Conservation (phyloP, 495 filamentous ascomycete species). For the Penicillium waksmanii region DNA sequence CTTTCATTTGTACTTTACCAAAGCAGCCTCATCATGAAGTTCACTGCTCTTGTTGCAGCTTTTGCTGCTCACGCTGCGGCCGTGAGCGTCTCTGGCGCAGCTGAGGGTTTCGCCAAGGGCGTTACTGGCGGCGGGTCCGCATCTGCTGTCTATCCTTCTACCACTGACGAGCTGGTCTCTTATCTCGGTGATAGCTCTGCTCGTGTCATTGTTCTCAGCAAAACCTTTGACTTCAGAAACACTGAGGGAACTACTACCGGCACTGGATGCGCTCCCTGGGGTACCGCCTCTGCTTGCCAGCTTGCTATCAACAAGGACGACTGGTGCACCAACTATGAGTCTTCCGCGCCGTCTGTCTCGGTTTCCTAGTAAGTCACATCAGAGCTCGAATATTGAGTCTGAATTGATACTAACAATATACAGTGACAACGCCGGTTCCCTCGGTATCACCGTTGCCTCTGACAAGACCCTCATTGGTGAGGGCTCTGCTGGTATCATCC, state of each 20-base stretch:
- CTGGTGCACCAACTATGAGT: conserved; percentile 51
- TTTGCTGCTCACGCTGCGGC: conserved; percentile 33
- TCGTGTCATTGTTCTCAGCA: conserved; percentile 44
- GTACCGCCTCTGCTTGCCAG: conserved; percentile 47
- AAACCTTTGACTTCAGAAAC: conserved; percentile 49
- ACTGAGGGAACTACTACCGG: conserved; percentile 45
- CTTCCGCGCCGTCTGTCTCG: conserved; percentile 33
- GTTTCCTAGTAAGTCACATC: conserved; percentile 41
- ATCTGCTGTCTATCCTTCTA: conserved; percentile 41
- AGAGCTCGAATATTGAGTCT: background rate
- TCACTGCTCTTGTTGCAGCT: conserved; percentile 23
- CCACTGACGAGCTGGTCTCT: conserved; percentile 47
- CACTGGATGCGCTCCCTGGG: conserved; percentile 53
- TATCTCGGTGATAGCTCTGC: conserved; percentile 42
- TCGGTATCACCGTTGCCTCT: conserved; percentile 49
- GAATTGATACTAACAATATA: background rate
- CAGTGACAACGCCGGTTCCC: conserved; percentile 45
- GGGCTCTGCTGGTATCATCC: conserved; percentile 43
- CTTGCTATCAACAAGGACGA: conserved; percentile 56
- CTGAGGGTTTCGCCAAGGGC: conserved; percentile 47
- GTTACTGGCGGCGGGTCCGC: conserved; percentile 46
- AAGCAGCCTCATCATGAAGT: conserved; percentile 23
- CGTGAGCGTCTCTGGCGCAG: conserved; percentile 39
- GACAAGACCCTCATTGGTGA: conserved; percentile 50
- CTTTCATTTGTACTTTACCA: conserved; percentile 6